These are phyloP conservation scores for Glaciozyma martinii DNA, from an alignment of 768 basidiomycete genomes.

Conservation along the genomic window DNA sequence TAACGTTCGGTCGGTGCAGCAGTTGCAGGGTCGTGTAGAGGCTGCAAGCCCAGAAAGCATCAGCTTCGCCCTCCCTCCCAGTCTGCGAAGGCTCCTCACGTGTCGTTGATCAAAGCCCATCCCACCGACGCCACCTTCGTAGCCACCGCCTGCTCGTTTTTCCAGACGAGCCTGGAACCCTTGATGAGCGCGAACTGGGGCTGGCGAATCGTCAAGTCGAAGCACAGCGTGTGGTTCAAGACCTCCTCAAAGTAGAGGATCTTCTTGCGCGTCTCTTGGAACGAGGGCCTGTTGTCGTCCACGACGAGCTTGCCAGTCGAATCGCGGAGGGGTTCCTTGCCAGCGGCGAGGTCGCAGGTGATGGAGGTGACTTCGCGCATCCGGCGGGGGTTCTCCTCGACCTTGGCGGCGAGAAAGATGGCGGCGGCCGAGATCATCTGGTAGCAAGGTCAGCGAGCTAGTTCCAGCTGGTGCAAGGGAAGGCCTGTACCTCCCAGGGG, in stretches of 20 bases:
- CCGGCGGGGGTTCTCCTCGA: neutral
- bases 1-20: neutral
- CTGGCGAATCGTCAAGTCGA: neutral
- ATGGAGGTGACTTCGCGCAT: neutral
- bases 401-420: neutral
- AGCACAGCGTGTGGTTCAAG: neutral
- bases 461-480: neutral
- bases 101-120: neutral
- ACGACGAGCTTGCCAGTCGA: neutral
- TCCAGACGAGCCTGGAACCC: neutral
- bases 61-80: neutral
- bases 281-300: neutral
- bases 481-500: neutral
- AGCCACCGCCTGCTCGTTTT: neutral
- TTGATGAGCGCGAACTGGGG: neutral
- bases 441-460: neutral
- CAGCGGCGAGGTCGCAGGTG: neutral
- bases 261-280: neutral
- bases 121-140: neutral
- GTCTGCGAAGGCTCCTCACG: neutral
- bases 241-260: neutral
- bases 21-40: neutral
- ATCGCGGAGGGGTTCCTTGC: neutral
- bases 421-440: neutral
- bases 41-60: neutral